Evolutionary conservation across 2,329 filamentous ascomycete genomes (phyloP), one percentile per base, ranked within the genome.

Genomic region (Monilinia fructigena): DNA sequence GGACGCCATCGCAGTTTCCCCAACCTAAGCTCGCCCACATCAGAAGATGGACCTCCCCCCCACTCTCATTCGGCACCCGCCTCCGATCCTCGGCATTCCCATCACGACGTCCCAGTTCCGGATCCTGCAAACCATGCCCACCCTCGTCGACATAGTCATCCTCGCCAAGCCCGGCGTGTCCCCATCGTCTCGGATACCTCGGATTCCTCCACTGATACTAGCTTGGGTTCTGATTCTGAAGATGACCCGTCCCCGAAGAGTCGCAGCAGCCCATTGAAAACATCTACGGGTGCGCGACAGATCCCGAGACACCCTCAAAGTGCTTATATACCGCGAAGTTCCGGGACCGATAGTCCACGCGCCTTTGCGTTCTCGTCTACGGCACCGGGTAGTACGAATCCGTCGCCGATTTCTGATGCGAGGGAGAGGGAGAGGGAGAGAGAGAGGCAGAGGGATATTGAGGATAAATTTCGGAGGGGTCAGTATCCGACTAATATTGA

Each of bases 101-200:
- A 23, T 23, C 53, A 60, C 8, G n/a, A 48, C 23, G 28, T 23
- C 11, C 20, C 56, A 1, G 42, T 18, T 4, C 42, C 42, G 14
- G 56, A 60, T 26, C 56, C 56, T 6, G 40, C 54, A 18, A 53
- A 69, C 3, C 38, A 61, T 50, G 63, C 68, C n/a, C 63, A 72
- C 58, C 60, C 74, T 23, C 79, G 83, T 26, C 76, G 82, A 40
- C 82, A 84, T 71, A 84, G 82, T 70, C 83, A 85, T 63, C 81
- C 82, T 0, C 77, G 80, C 40, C 74, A 69, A 63, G 65, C 68
- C 42, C 64, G 65, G 6, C 65, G 53, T 2, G 31, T 23, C 45
- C 56, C 64, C 4, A 52, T 50, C 40, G 47, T 54, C 28, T 66
- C 64, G 8, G 64, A 61, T 3, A 12, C 40, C 38, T 66, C 64